Conservation (phyloP, 1,284 basidiomycete genomes). For the Phenoliferia sp. region DNA sequence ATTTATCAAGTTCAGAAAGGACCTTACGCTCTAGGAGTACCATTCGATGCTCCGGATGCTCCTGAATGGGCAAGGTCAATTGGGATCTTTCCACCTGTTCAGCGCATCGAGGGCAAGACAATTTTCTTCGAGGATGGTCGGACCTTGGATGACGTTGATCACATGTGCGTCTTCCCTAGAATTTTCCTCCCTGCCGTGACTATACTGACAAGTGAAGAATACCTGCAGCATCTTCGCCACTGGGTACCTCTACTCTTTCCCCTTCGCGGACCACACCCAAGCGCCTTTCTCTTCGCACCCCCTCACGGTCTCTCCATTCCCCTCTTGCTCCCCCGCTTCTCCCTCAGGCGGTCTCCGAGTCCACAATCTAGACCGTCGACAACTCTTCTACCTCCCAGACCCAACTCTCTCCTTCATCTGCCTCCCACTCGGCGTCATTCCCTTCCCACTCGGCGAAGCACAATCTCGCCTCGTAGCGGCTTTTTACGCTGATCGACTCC, state of each 20-base stretch:
- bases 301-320: constrained; percentile 15
- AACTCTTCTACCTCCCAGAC: constrained; percentile 44
- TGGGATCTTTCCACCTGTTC: too few relatives aligned
- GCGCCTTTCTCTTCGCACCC: constrained; percentile 39
- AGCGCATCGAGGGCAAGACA: too few relatives aligned
- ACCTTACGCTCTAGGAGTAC: too few relatives aligned
- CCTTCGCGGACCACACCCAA: constrained; percentile 41
- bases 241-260: constrained; percentile 47
- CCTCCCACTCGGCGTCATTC: constrained; percentile 38
- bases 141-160: too few relatives aligned
- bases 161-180: too few relatives aligned
- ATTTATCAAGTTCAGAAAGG: too few relatives aligned
- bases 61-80: too few relatives aligned
- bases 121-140: too few relatives aligned
- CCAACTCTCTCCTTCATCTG: constrained; percentile 42
- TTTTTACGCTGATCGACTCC: constrained; percentile 33
- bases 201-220: too few relatives aligned
- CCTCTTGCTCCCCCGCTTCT: constrained; percentile 13
- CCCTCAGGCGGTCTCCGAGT: constrained; percentile 21
- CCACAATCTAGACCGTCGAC: constrained; percentile 17
- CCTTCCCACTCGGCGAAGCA: constrained; percentile 47
- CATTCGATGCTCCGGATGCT: too few relatives aligned
- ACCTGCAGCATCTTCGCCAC: constrained; percentile 45
- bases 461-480: constrained; percentile 43
- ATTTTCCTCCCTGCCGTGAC: too few relatives aligned